Evolutionary conservation across 768 basidiomycete species (phyloP), one percentile per base, ranked within the genome.

Genomic region (Suillus ampliporus): DNA sequence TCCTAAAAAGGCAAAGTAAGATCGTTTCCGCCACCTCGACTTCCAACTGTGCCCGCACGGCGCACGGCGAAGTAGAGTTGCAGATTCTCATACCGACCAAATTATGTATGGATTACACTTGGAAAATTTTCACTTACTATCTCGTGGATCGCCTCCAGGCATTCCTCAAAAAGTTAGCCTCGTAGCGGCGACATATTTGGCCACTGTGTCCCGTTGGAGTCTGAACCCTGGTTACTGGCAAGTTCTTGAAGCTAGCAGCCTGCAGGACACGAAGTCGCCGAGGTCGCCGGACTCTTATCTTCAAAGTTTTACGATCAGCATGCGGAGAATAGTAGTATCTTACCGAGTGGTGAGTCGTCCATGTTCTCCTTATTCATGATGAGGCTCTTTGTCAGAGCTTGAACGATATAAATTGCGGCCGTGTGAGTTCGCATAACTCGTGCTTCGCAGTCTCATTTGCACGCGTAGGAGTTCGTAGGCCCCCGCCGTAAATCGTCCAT

Each of bases 1-100:
- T 40, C 23, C 54, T 56, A 26, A 56, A 40, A 26, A 56, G 54
- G 54, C 38, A 38, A 38, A 56, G 37, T 40, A 53, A 35, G 52
- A 53, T 37, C 21, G 34, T 14, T 21, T 44, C 31, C 11, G 31
- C 47, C 23, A 21, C 11, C 9, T 13, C 44, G 6, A 41, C 15
- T 26, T 28, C 48, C 15, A 26, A 38, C 38, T 13, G 38, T 38
- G 13, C 47, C 23, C 26, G 26, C 17, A 31, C 31, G 31, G 31
- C 31, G 31, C 3, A 31, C 31, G 3, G n/a, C n/a, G n/a, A n/a
- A n/a, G n/a, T n/a, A n/a, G n/a, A n/a, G n/a, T n/a, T n/a, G n/a
- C n/a, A n/a, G 48, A 5, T 50, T 50, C 48, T 50, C 48, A 31
- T 50, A 31, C 28, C 17, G 47, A 48, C 17, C 48, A 31, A 31